phyloP scores from a whole-genome alignment of 129 eudicot species.

The Artemisia argyi region DNA sequence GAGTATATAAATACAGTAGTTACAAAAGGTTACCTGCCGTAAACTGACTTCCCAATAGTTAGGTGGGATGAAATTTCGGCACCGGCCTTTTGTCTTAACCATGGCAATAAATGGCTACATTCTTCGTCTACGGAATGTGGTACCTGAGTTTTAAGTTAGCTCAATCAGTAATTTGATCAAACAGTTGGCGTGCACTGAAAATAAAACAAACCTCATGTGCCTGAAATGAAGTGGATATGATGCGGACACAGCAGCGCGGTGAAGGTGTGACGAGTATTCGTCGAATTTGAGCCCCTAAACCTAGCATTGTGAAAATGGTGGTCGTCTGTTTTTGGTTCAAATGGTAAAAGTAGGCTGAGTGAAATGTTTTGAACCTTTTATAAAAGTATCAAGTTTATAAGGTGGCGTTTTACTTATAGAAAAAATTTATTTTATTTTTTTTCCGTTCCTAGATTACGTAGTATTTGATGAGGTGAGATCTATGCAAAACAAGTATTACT shows the following conservation, averaged over 20 bases:
- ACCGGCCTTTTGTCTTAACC: slow-evolving; percentile 73
- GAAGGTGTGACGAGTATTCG: slow-evolving; percentile 28
- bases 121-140: slow-evolving; percentile 36
- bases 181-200: slow-evolving; percentile 16
- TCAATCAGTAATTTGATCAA: slow-evolving; percentile 30
- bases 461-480: too few relatives aligned
- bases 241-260: slow-evolving; percentile 1
- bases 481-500: too few relatives aligned
- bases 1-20: too few relatives aligned
- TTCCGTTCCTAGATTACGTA: too few relatives aligned
- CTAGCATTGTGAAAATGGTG: slow-evolving; percentile 14
- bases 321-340: too few relatives aligned
- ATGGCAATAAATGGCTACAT: slow-evolving; percentile 53
- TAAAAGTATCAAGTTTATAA: too few relatives aligned
- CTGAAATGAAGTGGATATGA: slow-evolving; percentile 20
- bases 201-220: slow-evolving; percentile 31
- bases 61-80: slow-evolving; percentile 55
- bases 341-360: too few relatives aligned
- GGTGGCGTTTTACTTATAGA: too few relatives aligned
- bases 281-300: slow-evolving; percentile 26
- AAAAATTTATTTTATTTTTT: too few relatives aligned
- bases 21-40: slow-evolving; percentile 38
- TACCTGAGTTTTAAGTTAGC: slow-evolving; percentile 9
- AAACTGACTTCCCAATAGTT: slow-evolving; percentile 55
- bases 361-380: too few relatives aligned